phyloP scores from a whole-genome alignment of 129 eudicot species.

The Saussurea involucrata region DNA sequence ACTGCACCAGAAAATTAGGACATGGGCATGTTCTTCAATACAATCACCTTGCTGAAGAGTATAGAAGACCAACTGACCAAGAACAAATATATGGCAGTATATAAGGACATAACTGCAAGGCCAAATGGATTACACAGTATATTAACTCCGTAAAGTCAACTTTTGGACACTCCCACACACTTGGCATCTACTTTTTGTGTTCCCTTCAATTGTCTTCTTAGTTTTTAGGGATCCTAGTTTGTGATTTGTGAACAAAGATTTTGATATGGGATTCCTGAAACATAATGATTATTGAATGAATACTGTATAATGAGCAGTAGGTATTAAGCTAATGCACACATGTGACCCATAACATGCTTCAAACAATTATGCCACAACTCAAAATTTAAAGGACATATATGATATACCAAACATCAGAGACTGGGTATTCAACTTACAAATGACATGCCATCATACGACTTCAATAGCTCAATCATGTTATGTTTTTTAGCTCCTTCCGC shows the following conservation, averaged over 20 bases:
- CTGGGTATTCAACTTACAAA: constrained; percentile 54
- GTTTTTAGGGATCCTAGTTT: not conserved
- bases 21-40: too few relatives aligned
- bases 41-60: too few relatives aligned
- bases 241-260: not conserved
- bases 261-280: constrained; percentile 1
- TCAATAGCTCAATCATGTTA: constrained; percentile 71
- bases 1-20: too few relatives aligned
- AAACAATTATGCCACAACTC: not conserved
- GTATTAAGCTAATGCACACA: not conserved
- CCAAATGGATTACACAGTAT: not conserved
- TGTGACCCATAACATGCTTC: constrained; percentile 4
- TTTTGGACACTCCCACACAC: not conserved
- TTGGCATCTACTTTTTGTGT: not conserved
- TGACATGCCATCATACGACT: constrained; percentile 66
- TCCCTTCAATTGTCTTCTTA: not conserved
- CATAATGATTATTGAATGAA: not conserved
- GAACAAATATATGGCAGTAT: too few relatives aligned
- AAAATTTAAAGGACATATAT: not conserved
- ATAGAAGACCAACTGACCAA: too few relatives aligned
- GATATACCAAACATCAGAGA: constrained; percentile 4
- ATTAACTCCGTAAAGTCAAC: not conserved
- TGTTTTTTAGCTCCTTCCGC: constrained; percentile 92
- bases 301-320: not conserved
- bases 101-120: not conserved